These are phyloP conservation scores for Neurospora sp. DNA, from an alignment of 495 filamentous ascomycete species.

Conservation along the genomic window DNA sequence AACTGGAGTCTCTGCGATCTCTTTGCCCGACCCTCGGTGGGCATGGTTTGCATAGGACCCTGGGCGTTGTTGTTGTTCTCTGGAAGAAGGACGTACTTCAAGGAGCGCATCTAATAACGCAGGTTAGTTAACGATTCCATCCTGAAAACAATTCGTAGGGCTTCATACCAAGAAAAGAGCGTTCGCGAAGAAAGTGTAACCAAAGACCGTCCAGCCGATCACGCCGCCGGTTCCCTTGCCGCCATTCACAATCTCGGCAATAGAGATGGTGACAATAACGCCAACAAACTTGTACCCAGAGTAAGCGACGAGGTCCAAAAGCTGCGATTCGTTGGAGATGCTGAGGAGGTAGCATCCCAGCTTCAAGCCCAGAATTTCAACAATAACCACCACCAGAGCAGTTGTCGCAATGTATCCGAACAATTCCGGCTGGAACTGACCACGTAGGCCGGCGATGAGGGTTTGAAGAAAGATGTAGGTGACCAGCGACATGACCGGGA, in stretches of 20 bases:
- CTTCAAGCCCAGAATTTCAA: slow-evolving; percentile 85
- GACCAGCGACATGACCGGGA: slow-evolving; percentile 86
- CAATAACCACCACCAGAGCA: slow-evolving; percentile 65
- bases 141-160: background rate
- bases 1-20: slow-evolving; percentile 88
- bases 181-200: slow-evolving; percentile 85
- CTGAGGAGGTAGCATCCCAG: slow-evolving; percentile 84
- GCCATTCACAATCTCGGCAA: slow-evolving; percentile 65
- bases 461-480: slow-evolving; percentile 94
- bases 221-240: slow-evolving; percentile 73
- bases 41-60: slow-evolving; percentile 64
- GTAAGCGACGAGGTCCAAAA: slow-evolving; percentile 90
- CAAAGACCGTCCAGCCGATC: slow-evolving; percentile 80
- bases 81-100: slow-evolving; percentile 92
- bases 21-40: slow-evolving; percentile 58
- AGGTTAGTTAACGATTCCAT: slow-evolving; percentile 12
- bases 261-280: slow-evolving; percentile 72
- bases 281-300: slow-evolving; percentile 98
- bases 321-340: slow-evolving; percentile 78
- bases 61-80: slow-evolving; percentile 60
- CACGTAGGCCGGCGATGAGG: slow-evolving; percentile 80
- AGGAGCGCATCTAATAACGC: slow-evolving; percentile 68
- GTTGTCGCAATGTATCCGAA: slow-evolving; percentile 79
- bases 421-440: slow-evolving; percentile 86
- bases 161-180: slow-evolving; percentile 82